phyloP scores from a whole-genome alignment of 805 yeast genomes.

The Scheffersomyces ergatensis region DNA sequence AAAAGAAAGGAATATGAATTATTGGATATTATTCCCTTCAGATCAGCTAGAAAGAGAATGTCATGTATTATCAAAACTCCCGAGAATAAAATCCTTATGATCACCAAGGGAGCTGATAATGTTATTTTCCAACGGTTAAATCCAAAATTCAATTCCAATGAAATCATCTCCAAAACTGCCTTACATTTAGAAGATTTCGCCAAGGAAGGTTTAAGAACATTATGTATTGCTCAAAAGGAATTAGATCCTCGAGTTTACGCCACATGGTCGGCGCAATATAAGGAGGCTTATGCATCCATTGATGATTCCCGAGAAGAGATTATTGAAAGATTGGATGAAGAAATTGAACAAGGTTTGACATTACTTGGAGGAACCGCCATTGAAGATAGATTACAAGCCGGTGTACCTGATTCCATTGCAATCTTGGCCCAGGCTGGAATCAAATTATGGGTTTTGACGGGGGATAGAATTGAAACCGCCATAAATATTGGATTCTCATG shows the following conservation, averaged over 20 bases:
- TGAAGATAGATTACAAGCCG: conserved; percentile 75
- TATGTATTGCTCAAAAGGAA: conserved; percentile 62
- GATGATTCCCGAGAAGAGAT: conserved; percentile 56
- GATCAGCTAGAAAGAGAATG: conserved; percentile 77
- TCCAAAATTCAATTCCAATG: conserved; percentile 34
- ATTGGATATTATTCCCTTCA: conserved; percentile 59
- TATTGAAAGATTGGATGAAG: conserved; percentile 53
- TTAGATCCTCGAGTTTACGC: conserved; percentile 44
- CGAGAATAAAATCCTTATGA: conserved; percentile 42
- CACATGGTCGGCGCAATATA: conserved; percentile 56
- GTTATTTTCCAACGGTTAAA: conserved; percentile 49
- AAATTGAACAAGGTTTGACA: conserved; percentile 54
- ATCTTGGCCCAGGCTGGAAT: conserved; percentile 69
- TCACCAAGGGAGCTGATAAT: conserved; percentile 76
- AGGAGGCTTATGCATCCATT: conserved; percentile 55
- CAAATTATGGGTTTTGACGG: conserved; percentile 80
- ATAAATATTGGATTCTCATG: conserved; percentile 81
- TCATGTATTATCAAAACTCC: conserved; percentile 57
- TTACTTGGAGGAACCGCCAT: conserved; percentile 80
- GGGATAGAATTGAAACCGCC: conserved; percentile 82
- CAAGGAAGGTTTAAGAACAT: conserved; percentile 74
- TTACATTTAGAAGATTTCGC: conserved; percentile 67
- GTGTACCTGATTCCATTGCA: conserved; percentile 74
- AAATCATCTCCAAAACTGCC: conserved; percentile 54
- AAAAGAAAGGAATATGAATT: conserved; percentile 43